Evolutionary conservation across 306 rosid species (phyloP), one percentile per base, ranked within the genome.

Genomic region (Gynostemma pentaphyllum): DNA sequence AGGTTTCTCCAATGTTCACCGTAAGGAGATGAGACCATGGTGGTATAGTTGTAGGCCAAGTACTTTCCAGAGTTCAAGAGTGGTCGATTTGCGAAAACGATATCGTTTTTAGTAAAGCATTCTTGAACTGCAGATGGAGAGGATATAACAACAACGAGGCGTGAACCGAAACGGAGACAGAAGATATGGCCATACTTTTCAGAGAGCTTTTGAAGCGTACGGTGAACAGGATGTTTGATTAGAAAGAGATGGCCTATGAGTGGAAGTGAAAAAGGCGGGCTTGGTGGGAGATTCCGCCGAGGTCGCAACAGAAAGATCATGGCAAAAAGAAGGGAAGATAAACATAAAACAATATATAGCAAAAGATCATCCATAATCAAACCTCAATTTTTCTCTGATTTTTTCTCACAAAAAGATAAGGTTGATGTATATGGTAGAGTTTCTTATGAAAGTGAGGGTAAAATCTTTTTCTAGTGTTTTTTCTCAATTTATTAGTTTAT

Each of bases 1-100:
- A 54, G 62, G 41, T 54, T 54, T n/a, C 62, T 21, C 62, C 62
- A 54, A 50, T 50, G 57, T 5, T 50, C 57, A 2, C 57, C 36
- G 1, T 50, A 26, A 13, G 57, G 57, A 8, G 57, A 4, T 3
- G 26, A 3, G 0, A 2, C 32, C 57, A 50, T 24, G 34, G 34
- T 13, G 34, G 57, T 24, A 24, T 50, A 2, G 19, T 50, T 50
- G 57, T 50, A 26, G 12, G 22, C 10, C 28, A 52, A 15, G 18
- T 22, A 23, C 18, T 50, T 50, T 11, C 10, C 56, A 5, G 16
- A 0, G 15, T 50, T 13, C 34, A 24, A 24, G 0, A 12, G 6
- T 4, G 36, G 57, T 0, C 36, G 57, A 5, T 51, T 51, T 13
- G 57, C 34, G 2, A 51, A 34, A 51, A 24, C 12, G 34, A 51